Percentiles rank a stretch among this genome's conserved stretches.
Evolutionary conservation across 495 filamentous ascomycete species (phyloP).

Genomic region (Articulospora tetracladia): DNA sequence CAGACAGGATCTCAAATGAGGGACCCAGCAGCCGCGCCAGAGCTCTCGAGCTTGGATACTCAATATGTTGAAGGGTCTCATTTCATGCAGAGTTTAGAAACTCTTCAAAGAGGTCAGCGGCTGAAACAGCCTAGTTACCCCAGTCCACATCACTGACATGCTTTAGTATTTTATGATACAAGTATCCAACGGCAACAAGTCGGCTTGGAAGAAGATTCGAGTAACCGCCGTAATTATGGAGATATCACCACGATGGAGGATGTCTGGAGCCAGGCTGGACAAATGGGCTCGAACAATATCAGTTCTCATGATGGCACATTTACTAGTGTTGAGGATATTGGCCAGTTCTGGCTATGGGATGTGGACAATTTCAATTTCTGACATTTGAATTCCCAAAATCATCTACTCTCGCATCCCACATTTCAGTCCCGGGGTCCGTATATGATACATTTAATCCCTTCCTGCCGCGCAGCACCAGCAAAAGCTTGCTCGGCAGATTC

Average conservation of each 20-base stretch:
- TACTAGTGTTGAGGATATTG: conserved; percentile 9
- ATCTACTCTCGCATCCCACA: not conserved
- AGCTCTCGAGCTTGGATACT: not conserved
- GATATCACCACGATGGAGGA: not conserved
- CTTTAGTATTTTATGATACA: not conserved
- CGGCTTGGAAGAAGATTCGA: not conserved
- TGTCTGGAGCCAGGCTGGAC: not conserved
- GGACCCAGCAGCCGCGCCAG: not conserved
- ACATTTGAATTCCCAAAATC: not conserved
- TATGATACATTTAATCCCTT: conserved; percentile 32
- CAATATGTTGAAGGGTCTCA: not conserved
- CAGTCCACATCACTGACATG: not conserved
- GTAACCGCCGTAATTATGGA: not conserved
- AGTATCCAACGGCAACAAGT: not conserved
- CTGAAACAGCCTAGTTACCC: no score
- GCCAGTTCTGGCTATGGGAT: conserved; percentile 14
- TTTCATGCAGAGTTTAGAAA: conserved; percentile 3
- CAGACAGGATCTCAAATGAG: not conserved
- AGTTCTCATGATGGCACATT: not conserved
- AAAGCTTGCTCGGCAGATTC: conserved; percentile 71
- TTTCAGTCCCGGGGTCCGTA: conserved; percentile 25
- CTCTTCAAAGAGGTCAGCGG: conserved; percentile 5
- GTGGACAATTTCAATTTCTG: not conserved
- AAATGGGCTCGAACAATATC: not conserved
- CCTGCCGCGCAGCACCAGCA: conserved; percentile 20